Conservation (phyloP, 2,329 filamentous ascomycete species). For the Graphilbum sp. region DNA sequence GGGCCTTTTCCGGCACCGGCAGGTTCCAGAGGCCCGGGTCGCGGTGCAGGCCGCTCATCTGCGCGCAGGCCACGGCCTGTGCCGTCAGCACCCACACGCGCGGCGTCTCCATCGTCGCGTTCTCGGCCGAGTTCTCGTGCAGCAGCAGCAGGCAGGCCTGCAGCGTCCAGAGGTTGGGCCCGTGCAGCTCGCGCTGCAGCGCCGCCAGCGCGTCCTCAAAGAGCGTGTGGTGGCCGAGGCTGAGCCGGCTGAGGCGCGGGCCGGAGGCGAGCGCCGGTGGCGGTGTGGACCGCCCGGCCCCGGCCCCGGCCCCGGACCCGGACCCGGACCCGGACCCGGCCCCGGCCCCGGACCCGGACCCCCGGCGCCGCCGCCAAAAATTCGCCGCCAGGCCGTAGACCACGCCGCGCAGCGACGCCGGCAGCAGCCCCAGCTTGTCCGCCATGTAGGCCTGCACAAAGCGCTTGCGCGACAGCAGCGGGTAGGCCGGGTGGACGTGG, state of each 20-base stretch:
- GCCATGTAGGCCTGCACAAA: slow-evolving; percentile 22
- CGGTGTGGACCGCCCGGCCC: too few species aligned
- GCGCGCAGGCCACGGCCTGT: slow-evolving; percentile 26
- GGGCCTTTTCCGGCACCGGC: slow-evolving; percentile 22
- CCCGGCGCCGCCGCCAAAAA: slow-evolving; percentile 23
- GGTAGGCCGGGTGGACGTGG: slow-evolving; percentile 26
- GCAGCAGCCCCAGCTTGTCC: slow-evolving; percentile 23
- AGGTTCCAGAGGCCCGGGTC: slow-evolving; percentile 26
- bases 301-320: too few species aligned
- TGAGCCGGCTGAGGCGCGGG: slow-evolving; percentile 9
- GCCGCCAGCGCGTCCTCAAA: slow-evolving; percentile 25
- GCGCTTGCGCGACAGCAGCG: slow-evolving; percentile 25
- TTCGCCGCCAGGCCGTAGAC: slow-evolving; percentile 26
- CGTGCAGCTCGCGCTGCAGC: slow-evolving; percentile 27
- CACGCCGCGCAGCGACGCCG: slow-evolving; percentile 26
- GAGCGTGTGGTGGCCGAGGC: slow-evolving; percentile 22
- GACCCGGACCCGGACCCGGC: too few species aligned
- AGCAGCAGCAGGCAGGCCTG: slow-evolving; percentile 29
- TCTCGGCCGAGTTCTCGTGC: slow-evolving; percentile 26
- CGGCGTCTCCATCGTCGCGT: slow-evolving; percentile 29
- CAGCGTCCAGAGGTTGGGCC: slow-evolving; percentile 27
- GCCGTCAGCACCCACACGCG: slow-evolving; percentile 26
- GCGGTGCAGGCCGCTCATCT: slow-evolving; percentile 28
- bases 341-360: too few species aligned
- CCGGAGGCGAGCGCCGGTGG: too few species aligned